Base-by-base conservation (phyloP, 2,329 filamentous ascomycete genomes). In the Cercospora sp. region DNA sequence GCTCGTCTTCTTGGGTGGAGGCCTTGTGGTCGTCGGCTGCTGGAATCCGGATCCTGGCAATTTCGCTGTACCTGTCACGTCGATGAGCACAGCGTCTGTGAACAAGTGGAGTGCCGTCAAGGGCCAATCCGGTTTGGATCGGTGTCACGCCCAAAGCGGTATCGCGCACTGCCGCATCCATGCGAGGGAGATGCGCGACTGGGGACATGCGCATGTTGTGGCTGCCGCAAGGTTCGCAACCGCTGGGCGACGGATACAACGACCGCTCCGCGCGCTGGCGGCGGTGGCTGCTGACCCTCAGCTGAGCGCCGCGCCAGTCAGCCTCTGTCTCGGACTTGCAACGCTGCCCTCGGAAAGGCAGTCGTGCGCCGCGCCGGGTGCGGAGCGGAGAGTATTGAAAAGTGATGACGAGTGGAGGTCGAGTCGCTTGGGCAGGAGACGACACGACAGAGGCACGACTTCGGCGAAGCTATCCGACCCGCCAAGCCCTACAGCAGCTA, bases 101-200 rank as follows among this genome's bases (percentile, higher is more conserved):
- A 65, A 68, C 62, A 58, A 60, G 65, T 64, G 65, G 65, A 59
- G 62, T 33, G 57, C 18, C 36, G 57, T 23, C 42, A 18, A 60
- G 40, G 18, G 40, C 26, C 12, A 16, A 64, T 64, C 51, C 62
- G 65, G 53, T 59, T 55, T 42, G 65, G 53, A 26, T 26, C 60
- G 33, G 60, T 67, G 65, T 67, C 60, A 67, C 60, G 23, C 65
- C 30, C 33, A n/a, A 64, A 59, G 40, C 51, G 36, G 65, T 31
- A 40, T 63, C 5, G 31, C 30, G 53, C 62, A 20, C 36, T 64
- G 65, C 65, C 10, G 31, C 45, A 60, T 33, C 60, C 60, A 53
- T 36, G 33, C 30, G 51, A 16, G 57, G n/a, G 61, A 53, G 9
- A 53, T 55, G 61, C 42, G 9, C 9, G 59, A 30, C 13, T n/a